Percentiles rank a stretch among this genome's conserved stretches.
Conservation (phyloP, 2,329 filamentous ascomycete genomes). For the Zasmidium citrigriseum region DNA sequence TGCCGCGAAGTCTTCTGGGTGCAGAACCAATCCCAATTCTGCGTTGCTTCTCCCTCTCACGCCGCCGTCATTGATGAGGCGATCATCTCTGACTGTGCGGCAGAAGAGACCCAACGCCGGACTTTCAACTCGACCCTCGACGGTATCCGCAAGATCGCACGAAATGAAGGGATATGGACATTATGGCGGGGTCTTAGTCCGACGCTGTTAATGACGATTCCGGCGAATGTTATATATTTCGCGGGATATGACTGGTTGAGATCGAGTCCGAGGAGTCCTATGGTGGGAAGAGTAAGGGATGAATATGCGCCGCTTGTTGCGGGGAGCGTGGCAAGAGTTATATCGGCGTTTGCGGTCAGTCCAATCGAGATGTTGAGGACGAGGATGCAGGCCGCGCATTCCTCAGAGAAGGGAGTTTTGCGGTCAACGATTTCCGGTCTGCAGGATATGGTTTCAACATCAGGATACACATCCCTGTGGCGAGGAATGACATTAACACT, state of each 20-base stretch:
- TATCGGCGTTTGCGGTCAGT: conserved; percentile 80
- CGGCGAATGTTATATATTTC: conserved; percentile 97
- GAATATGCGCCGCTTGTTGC: conserved; percentile 77
- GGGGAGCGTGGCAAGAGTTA: conserved; percentile 73
- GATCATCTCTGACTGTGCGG: conserved; percentile 70
- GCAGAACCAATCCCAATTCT: conserved; percentile 79
- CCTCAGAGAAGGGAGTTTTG: conserved; percentile 64
- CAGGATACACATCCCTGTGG: conserved; percentile 85
- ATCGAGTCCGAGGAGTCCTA: conserved; percentile 69
- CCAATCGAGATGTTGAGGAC: conserved; percentile 95
- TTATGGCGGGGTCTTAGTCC: conserved; percentile 94
- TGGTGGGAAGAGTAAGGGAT: conserved; percentile 62
- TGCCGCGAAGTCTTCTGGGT: conserved; percentile 98
- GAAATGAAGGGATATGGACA: conserved; percentile 83
- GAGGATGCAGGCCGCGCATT: conserved; percentile 69
- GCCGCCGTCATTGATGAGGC: conserved; percentile 41
- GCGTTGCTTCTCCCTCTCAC: conserved; percentile 61
- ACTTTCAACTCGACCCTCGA: conserved; percentile 91
- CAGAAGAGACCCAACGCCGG: conserved; percentile 80
- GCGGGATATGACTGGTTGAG: conserved; percentile 96
- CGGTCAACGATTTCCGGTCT: conserved; percentile 75
- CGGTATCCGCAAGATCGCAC: conserved; percentile 88
- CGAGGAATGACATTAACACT: conserved; percentile 85
- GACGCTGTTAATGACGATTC: conserved; percentile 89
- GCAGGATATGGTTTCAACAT: conserved; percentile 72